Percentiles rank a stretch among this genome's conserved stretches.
phyloP scores from a whole-genome alignment of 192 early-diverging fungal genomes.

The Backusella sp. region DNA sequence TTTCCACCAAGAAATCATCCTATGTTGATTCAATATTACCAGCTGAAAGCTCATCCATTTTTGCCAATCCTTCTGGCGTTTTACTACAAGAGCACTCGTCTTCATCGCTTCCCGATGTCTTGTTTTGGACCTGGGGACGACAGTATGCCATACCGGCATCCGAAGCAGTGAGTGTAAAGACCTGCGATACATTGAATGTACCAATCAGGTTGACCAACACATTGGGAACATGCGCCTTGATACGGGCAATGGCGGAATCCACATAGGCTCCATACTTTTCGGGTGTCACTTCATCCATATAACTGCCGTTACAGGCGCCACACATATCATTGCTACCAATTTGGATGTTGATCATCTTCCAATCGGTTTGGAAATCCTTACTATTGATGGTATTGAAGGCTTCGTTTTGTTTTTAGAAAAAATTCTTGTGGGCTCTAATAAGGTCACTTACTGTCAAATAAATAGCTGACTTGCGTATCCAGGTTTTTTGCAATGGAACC shows the following conservation, averaged over 20 bases:
- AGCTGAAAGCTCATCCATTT: not conserved
- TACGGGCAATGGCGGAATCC: conserved; percentile 7
- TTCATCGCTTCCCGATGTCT: not conserved
- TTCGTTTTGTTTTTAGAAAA: not conserved
- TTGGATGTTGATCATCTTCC: conserved; percentile 20
- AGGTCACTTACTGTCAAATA: no score
- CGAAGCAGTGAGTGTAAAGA: not conserved
- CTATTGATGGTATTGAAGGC: not conserved
- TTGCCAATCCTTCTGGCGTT: not conserved
- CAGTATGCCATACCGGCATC: not conserved
- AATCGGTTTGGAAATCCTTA: not conserved
- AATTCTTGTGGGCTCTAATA: no score
- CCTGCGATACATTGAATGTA: not conserved
- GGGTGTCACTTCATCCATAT: not conserved
- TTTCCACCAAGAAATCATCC: not conserved
- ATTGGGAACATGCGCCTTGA: conserved; percentile 7
- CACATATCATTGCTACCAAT: conserved; percentile 28
- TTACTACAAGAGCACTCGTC: not conserved
- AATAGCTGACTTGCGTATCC: conserved; percentile 39
- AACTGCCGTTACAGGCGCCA: not conserved
- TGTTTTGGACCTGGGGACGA: not conserved
- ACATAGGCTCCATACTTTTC: conserved; percentile 17
- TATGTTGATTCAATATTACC: not conserved
- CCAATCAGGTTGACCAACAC: conserved; percentile 18
- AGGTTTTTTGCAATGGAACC: conserved; percentile 52